These are phyloP conservation scores for Eleusine coracana DNA, from an alignment of 176 grass and related monocot species.

Conservation along the genomic window DNA sequence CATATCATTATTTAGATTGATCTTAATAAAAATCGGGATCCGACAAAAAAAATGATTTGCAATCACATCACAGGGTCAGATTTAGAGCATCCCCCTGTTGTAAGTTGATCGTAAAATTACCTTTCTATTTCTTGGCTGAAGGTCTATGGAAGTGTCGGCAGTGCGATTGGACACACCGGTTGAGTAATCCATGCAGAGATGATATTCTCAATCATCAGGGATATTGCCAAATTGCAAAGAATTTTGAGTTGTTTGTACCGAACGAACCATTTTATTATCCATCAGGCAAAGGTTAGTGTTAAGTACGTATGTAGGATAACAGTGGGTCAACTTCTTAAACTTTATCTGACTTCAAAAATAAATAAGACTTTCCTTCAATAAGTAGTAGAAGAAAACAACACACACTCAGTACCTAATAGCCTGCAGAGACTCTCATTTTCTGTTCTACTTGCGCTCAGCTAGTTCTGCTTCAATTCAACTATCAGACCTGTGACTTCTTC, in stretches of 20 bases:
- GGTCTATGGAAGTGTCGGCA: constrained; percentile 78
- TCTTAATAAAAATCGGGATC: background rate
- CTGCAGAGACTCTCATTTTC: background rate
- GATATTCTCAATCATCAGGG: constrained; percentile 56
- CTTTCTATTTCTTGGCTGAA: constrained; percentile 69
- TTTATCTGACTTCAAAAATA: background rate
- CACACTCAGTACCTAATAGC: background rate
- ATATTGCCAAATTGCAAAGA: constrained; percentile 46
- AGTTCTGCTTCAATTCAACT: background rate
- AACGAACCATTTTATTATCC: constrained; percentile 43
- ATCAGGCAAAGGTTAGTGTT: constrained; percentile 64
- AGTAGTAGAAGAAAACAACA: background rate
- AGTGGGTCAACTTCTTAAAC: background rate
- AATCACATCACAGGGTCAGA: constrained; percentile 2
- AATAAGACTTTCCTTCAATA: background rate
- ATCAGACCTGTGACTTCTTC: background rate
- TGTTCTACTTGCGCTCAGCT: background rate
- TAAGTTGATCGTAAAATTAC: constrained; percentile 32
- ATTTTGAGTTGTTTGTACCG: background rate
- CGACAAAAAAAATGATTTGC: background rate
- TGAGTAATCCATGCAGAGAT: constrained; percentile 49
- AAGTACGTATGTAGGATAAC: constrained; percentile 3
- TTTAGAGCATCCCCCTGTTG: background rate
- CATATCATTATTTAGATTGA: background rate
- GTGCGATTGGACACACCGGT: constrained; percentile 70